Percentiles rank a stretch among this genome's conserved stretches.
Evolutionary conservation across 805 yeast species (phyloP).

Genomic region (Saccharomycopsis sp.): DNA sequence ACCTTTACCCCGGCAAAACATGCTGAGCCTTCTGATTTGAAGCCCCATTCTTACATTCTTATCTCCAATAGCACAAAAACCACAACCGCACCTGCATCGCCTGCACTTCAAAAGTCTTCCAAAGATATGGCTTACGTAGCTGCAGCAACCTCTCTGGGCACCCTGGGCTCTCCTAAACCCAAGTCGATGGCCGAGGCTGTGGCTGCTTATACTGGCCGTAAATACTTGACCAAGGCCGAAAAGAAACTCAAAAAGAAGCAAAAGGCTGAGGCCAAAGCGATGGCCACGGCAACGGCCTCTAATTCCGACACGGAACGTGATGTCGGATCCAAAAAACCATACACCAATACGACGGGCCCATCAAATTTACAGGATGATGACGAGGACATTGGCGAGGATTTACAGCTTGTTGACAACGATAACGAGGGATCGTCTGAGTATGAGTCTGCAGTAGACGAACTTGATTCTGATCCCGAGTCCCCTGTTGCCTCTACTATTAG

Average conservation of each 20-base stretch:
- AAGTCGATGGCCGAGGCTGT: slow-evolving; percentile 53
- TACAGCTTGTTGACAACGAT: slow-evolving; percentile 22
- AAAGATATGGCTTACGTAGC: background rate
- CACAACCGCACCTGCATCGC: background rate
- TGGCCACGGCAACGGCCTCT: background rate
- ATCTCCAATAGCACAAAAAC: background rate
- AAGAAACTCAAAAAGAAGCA: slow-evolving; percentile 30
- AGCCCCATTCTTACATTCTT: slow-evolving; percentile 16
- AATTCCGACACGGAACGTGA: no score
- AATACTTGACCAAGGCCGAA: slow-evolving; percentile 43
- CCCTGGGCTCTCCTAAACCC: slow-evolving; percentile 10
- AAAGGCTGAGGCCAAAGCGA: slow-evolving; percentile 4
- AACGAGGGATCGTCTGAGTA: slow-evolving; percentile 20
- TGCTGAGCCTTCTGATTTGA: slow-evolving; percentile 12
- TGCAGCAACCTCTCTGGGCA: background rate
- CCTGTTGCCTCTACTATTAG: background rate
- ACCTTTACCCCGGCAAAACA: slow-evolving; percentile 12
- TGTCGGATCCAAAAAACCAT: slow-evolving; percentile 30
- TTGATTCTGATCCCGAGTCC: background rate
- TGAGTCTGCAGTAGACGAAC: slow-evolving; percentile 28
- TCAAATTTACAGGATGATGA: slow-evolving; percentile 24
- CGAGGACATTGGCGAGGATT: slow-evolving; percentile 17
- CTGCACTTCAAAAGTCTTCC: background rate
- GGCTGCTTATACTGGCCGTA: slow-evolving; percentile 50
- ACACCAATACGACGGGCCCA: background rate